Evolutionary conservation across 208 protist species (phyloP).

Genomic region (Herpetomonas tarakana): DNA sequence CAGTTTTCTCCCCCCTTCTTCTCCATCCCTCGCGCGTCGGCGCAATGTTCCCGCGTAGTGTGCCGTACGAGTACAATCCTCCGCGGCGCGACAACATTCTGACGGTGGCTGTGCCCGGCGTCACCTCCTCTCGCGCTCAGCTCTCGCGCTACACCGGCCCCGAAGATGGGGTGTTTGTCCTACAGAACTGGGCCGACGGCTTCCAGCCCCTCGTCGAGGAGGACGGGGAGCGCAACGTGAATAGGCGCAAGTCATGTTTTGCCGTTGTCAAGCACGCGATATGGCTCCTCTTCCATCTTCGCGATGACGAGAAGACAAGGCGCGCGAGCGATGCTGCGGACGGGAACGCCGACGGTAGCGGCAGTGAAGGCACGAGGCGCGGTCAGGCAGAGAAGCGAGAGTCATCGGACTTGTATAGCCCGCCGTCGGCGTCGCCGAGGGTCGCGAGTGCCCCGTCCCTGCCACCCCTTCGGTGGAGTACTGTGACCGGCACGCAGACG

Average conservation of each 20-base stretch:
- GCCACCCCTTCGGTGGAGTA: neutral
- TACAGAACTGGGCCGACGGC: conserved; percentile 51
- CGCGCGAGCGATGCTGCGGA: neutral
- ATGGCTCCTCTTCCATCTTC: neutral
- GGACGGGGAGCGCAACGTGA: neutral
- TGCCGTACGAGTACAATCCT: conserved; percentile 53
- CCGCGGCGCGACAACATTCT: conserved; percentile 73
- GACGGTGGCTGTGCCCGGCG: conserved; percentile 71
- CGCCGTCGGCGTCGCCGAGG: too few species aligned
- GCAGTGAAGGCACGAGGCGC: too few species aligned
- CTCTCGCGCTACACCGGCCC: conserved; percentile 66
- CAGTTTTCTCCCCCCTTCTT: too few species aligned
- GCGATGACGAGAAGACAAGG: neutral
- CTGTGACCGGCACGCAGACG: neutral
- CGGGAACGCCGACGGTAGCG: neutral
- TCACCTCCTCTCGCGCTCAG: conserved; percentile 59
- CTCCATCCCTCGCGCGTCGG: too few species aligned
- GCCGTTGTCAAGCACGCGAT: neutral
- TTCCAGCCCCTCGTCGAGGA: neutral
- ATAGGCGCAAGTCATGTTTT: neutral
- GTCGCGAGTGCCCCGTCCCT: neutral
- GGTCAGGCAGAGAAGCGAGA: neutral
- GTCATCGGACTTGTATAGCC: neutral
- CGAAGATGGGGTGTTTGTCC: conserved; percentile 59
- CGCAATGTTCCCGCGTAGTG: conserved; percentile 52